phyloP scores from a whole-genome alignment of 2,329 filamentous ascomycete genomes.

The Penicillium sclerotigenum region DNA sequence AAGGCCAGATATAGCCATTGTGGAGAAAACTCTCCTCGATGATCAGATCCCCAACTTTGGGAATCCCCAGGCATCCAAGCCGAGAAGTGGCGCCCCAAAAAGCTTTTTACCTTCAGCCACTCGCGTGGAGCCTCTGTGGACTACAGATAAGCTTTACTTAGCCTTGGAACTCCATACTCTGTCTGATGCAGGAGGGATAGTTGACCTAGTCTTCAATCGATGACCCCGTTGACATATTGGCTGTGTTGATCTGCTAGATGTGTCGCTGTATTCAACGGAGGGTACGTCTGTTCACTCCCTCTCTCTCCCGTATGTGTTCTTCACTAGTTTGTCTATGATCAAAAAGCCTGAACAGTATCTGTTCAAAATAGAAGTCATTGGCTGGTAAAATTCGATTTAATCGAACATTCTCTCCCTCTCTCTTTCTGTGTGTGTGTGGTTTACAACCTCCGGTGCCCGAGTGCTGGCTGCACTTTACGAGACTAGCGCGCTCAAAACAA shows the following conservation, averaged over 20 bases:
- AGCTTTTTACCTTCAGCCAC: constrained; percentile 20
- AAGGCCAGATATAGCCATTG: no score
- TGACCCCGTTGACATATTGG: background rate
- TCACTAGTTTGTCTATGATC: background rate
- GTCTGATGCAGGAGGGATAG: background rate
- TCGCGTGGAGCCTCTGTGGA: constrained; percentile 10
- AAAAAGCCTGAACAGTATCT: background rate
- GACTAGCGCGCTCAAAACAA: background rate
- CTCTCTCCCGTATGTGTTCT: background rate
- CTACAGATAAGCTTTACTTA: constrained; percentile 16
- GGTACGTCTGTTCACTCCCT: background rate
- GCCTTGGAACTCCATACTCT: constrained; percentile 2
- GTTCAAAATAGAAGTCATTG: no score
- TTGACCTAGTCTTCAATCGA: background rate
- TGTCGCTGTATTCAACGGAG: background rate
- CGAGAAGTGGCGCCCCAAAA: constrained; percentile 14
- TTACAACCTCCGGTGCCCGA: background rate
- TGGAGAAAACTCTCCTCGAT: background rate
- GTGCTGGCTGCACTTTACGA: background rate
- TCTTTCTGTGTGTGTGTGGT: background rate
- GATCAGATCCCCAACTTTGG: background rate
- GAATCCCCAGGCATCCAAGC: background rate
- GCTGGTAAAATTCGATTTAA: background rate
- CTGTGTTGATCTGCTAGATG: background rate
- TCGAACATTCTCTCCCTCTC: background rate